A percentile compares a stretch with the other conserved stretches of the same genome.
phyloP scores from a whole-genome alignment of 352 stramenopile species.

The Globisporangium camurandrum region DNA sequence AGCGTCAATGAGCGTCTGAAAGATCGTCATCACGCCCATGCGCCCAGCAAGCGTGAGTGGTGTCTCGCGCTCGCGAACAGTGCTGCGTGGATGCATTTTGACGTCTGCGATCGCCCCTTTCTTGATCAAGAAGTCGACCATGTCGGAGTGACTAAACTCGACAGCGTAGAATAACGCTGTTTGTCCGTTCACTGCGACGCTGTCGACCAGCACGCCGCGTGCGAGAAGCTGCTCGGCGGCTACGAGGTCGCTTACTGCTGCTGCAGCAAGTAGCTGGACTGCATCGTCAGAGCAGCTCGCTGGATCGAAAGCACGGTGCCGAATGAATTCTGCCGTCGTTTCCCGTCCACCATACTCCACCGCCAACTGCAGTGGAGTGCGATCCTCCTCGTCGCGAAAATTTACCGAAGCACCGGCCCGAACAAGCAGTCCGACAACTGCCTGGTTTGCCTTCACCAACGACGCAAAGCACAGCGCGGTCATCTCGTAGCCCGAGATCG shows the following conservation, averaged over 20 bases:
- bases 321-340: background rate
- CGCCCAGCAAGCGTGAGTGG: background rate
- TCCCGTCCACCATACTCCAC: background rate
- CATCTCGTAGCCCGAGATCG: background rate
- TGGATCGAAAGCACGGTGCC: background rate
- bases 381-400: background rate
- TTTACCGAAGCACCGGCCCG: background rate
- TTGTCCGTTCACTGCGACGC: background rate
- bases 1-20: background rate
- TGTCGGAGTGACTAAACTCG: background rate
- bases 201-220: background rate
- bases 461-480: background rate
- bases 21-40: background rate
- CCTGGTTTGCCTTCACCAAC: background rate
- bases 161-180: slow-evolving; percentile 1
- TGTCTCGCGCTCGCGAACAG: background rate
- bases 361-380: background rate
- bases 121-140: background rate
- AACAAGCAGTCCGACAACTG: background rate
- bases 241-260: too few species aligned
- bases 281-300: background rate
- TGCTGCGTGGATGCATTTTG: background rate
- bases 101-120: background rate
- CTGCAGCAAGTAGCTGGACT: background rate
- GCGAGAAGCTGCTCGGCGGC: background rate